These are phyloP conservation scores for Epichloe glyceriae DNA, from an alignment of 2,329 filamentous ascomycete species.

Conservation along the genomic window DNA sequence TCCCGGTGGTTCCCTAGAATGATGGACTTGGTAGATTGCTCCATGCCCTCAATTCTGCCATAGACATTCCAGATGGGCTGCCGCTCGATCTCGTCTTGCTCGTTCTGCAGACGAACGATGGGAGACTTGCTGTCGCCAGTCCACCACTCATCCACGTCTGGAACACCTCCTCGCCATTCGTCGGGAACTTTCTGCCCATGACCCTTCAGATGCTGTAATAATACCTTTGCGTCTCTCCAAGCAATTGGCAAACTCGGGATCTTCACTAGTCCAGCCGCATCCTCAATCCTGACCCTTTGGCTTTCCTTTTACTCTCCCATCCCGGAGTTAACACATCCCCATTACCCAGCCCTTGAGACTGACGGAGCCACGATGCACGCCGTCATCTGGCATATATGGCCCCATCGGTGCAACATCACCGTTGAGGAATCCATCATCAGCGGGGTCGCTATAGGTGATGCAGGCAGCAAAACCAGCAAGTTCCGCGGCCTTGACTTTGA, in stretches of 20 bases:
- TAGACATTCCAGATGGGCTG: slow-evolving; percentile 90
- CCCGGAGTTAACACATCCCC: slow-evolving; percentile 85
- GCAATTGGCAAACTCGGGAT: slow-evolving; percentile 86
- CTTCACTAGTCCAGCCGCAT: slow-evolving; percentile 59
- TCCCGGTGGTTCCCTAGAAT: slow-evolving; percentile 91
- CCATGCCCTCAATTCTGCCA: slow-evolving; percentile 70
- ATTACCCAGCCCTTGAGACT: slow-evolving; percentile 70
- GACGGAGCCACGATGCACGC: slow-evolving; percentile 71
- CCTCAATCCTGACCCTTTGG: slow-evolving; percentile 53
- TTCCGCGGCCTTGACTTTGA: slow-evolving; percentile 87
- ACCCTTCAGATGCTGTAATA: slow-evolving; percentile 65
- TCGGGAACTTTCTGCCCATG: slow-evolving; percentile 56
- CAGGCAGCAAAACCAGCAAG: slow-evolving; percentile 75
- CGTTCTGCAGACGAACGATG: slow-evolving; percentile 67
- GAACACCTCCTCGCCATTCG: slow-evolving; percentile 66
- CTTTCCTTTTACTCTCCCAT: slow-evolving; percentile 58
- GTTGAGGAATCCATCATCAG: slow-evolving; percentile 65
- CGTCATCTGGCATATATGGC: slow-evolving; percentile 66
- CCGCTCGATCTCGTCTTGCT: slow-evolving; percentile 70
- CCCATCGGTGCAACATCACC: slow-evolving; percentile 66
- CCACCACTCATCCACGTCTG: slow-evolving; percentile 68
- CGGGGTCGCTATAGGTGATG: slow-evolving; percentile 84
- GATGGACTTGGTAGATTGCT: slow-evolving; percentile 70
- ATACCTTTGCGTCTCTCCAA: slow-evolving; percentile 73
- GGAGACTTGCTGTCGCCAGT: slow-evolving; percentile 66